These are phyloP conservation scores for Lachancea nothofagi DNA, from an alignment of 805 yeast species.

Conservation along the genomic window DNA sequence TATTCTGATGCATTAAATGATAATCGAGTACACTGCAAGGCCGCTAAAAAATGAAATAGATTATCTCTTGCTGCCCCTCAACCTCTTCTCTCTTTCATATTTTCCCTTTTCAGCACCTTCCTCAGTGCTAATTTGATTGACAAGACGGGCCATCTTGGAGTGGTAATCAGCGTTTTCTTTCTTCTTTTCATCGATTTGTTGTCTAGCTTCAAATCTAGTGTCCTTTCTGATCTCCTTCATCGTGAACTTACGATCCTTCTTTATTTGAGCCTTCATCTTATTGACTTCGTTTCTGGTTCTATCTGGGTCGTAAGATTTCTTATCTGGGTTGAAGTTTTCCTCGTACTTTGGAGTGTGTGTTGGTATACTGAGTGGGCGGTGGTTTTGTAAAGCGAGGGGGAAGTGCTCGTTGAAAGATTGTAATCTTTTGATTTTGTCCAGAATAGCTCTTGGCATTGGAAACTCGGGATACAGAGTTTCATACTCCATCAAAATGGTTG, in stretches of 20 bases:
- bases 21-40: background rate
- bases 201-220: slow-evolving; percentile 78
- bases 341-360: slow-evolving; percentile 87
- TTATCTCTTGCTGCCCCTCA: slow-evolving; percentile 45
- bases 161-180: slow-evolving; percentile 74
- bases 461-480: slow-evolving; percentile 34
- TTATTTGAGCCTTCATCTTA: slow-evolving; percentile 78
- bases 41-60: background rate
- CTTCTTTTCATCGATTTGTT: slow-evolving; percentile 75
- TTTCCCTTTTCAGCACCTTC: slow-evolving; percentile 94
- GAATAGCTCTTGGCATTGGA: slow-evolving; percentile 32
- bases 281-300: slow-evolving; percentile 73
- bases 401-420: slow-evolving; percentile 47
- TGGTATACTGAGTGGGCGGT: slow-evolving; percentile 77
- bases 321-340: slow-evolving; percentile 93
- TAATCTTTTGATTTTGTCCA: slow-evolving; percentile 45
- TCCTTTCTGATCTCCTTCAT: slow-evolving; percentile 89
- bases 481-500: slow-evolving; percentile 39
- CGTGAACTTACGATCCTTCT: slow-evolving; percentile 85
- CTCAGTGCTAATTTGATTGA: slow-evolving; percentile 81
- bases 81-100: slow-evolving; percentile 79
- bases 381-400: slow-evolving; percentile 78
- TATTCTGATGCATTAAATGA: background rate
- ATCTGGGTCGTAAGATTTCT: slow-evolving; percentile 83
- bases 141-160: slow-evolving; percentile 79